Base-by-base conservation (phyloP, 208 protist species). In the Herpetomonas tarakana region DNA sequence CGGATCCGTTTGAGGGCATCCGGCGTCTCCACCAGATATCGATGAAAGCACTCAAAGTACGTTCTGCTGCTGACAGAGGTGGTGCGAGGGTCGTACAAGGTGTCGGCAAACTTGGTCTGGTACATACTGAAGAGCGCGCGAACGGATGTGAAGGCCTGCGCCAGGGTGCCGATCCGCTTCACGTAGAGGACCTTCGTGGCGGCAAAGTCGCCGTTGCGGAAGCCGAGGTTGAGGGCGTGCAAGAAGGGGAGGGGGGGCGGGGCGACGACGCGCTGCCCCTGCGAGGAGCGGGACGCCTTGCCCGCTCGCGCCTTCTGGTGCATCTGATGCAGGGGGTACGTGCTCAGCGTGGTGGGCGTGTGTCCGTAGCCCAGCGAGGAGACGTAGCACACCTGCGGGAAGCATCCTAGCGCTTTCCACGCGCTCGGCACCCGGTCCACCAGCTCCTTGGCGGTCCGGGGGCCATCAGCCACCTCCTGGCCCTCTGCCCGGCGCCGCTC, bases 371-470 rank as follows among this genome's bases (percentile, higher is more conserved):
- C 29, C 6, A 85, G 52, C 0, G 59, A 24, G 27, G 74, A 58
- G n/a, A 90, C 68, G 67, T 85, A 50, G 66, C 80, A 93, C 38
- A 93, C 51, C 52, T 88, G 79, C 38, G 69, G 65, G 18, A 81
- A 55, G 68, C 86, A 88, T 14, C 86, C 86, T 6, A 90, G 57
- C 29, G 52, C 35, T 0, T 52, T 58, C 83, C 86, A 93, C 26
- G 47, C 61, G 18, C 39, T 25, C n/a, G 82, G 82, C 9, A 86
- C 44, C 14, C 6, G 27, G 4, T n/a, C 9, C 14, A 76, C n/a
- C 16, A 65, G 46, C 21, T 44, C 51, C 14, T 65, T 24, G 14
- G 56, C 72, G 28, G 6, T 39, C 14, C n/a, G 51, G 58, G 39
- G 62, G 59, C 18, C 58, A 7, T 52, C 45, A 46, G 60, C 46